These are phyloP conservation scores for Pythium myriotylum DNA, from an alignment of 352 stramenopile genomes.

Conservation along the genomic window DNA sequence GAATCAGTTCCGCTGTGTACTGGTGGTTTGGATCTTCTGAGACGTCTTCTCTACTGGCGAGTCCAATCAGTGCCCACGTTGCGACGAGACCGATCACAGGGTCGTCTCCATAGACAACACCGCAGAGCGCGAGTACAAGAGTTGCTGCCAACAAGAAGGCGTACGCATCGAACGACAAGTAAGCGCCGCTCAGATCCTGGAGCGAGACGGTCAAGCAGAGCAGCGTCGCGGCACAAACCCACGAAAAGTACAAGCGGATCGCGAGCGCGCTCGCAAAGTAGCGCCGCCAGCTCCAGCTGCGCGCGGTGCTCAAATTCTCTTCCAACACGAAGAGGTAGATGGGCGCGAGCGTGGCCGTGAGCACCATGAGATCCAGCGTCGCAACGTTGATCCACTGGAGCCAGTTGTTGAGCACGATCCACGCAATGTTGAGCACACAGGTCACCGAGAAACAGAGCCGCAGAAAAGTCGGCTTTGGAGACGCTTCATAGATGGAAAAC, in stretches of 20 bases:
- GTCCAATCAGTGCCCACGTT: conserved; percentile 48
- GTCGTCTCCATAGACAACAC: conserved; percentile 52
- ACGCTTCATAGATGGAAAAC: conserved; percentile 46
- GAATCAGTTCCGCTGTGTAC: conserved; percentile 43
- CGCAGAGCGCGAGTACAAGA: conserved; percentile 44
- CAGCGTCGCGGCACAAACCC: conserved; percentile 48
- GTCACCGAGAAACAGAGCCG: conserved; percentile 54
- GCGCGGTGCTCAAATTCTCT: conserved; percentile 31
- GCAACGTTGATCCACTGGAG: conserved; percentile 41
- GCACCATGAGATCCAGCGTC: conserved; percentile 48
- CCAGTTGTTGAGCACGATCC: conserved; percentile 58
- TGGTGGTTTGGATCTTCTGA: conserved; percentile 19
- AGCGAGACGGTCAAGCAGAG: conserved; percentile 55
- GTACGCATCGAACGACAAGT: conserved; percentile 47
- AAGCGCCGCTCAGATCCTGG: conserved; percentile 38
- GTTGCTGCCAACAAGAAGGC: conserved; percentile 43
- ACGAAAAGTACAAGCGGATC: conserved; percentile 65
- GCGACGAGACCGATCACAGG: conserved; percentile 56
- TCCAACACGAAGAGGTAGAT: conserved; percentile 65
- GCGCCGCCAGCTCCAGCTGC: conserved; percentile 39
- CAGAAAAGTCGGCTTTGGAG: conserved; percentile 42
- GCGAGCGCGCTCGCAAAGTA: conserved; percentile 60
- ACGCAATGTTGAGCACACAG: conserved; percentile 53
- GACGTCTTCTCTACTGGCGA: conserved; percentile 41
- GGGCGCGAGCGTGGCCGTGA: conserved; percentile 49